Conservation (phyloP, 257 asterid species). For the Parsonsia alboflavescens region DNA sequence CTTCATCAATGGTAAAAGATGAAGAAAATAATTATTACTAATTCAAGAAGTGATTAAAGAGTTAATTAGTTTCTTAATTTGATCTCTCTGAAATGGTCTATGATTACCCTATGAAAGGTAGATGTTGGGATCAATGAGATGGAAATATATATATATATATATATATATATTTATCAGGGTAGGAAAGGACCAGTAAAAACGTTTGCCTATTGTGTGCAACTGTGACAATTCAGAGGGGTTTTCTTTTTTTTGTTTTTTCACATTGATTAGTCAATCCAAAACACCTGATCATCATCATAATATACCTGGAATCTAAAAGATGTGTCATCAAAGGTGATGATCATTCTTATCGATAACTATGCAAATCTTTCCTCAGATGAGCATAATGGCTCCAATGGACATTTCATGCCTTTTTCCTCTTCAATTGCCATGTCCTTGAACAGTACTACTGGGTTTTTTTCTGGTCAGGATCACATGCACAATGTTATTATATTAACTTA, state of each 20-base stretch:
- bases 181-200: slow-evolving; percentile 31
- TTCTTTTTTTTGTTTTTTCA: neutral
- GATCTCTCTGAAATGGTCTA: neutral
- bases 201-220: slow-evolving; percentile 20
- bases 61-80: neutral
- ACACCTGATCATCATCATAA: slow-evolving; percentile 33
- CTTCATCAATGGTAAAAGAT: neutral
- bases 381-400: neutral
- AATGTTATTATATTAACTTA: no score
- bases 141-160: neutral
- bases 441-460: neutral
- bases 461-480: neutral
- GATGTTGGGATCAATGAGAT: neutral
- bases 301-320: slow-evolving; percentile 25
- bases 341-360: slow-evolving; percentile 44
- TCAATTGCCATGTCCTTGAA: neutral
- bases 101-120: neutral
- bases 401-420: neutral
- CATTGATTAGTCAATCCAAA: slow-evolving; percentile 55
- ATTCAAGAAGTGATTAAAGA: no score
- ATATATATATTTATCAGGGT: slow-evolving; percentile 1
- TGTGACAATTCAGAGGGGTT: slow-evolving; percentile 40
- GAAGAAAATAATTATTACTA: no score
- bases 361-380: slow-evolving; percentile 8
- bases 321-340: slow-evolving; percentile 31